Conservation (phyloP, 129 eudicot genomes). For the Flaveria robusta region DNA sequence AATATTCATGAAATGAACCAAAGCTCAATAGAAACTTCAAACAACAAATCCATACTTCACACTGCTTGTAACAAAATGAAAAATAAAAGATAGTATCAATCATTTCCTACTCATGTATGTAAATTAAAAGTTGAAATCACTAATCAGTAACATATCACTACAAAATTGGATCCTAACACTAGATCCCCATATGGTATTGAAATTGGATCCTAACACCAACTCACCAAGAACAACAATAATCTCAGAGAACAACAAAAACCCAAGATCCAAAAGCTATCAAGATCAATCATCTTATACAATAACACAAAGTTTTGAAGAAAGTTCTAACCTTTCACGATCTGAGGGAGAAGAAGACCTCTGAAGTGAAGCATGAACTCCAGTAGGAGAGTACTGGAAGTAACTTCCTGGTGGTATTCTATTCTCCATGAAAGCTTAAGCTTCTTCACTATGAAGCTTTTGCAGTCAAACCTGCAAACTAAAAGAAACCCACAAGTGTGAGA, state of each 20-base stretch:
- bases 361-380: constrained; percentile 58
- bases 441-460: constrained; percentile 25
- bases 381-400: constrained; percentile 81
- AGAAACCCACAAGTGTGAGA: not conserved
- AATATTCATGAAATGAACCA: too few relatives aligned
- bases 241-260: constrained; percentile 31
- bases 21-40: not conserved
- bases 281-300: not conserved
- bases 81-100: not conserved
- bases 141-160: constrained; percentile 16
- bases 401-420: constrained; percentile 70
- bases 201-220: constrained; percentile 14
- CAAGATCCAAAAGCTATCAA: constrained; percentile 35
- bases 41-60: constrained; percentile 8
- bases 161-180: not conserved
- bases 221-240: constrained; percentile 6
- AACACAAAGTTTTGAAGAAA: not conserved
- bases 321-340: constrained; percentile 67
- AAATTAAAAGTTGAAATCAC: constrained; percentile 20
- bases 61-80: constrained; percentile 26
- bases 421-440: constrained; percentile 49
- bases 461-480: constrained; percentile 27
- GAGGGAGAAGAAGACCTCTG: constrained; percentile 68
- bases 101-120: constrained; percentile 5
- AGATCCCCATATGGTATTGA: constrained; percentile 27